Percentiles rank a stretch among this genome's conserved stretches.
Conservation (phyloP, 495 filamentous ascomycete species). For the Hypoxylon fuscum region DNA sequence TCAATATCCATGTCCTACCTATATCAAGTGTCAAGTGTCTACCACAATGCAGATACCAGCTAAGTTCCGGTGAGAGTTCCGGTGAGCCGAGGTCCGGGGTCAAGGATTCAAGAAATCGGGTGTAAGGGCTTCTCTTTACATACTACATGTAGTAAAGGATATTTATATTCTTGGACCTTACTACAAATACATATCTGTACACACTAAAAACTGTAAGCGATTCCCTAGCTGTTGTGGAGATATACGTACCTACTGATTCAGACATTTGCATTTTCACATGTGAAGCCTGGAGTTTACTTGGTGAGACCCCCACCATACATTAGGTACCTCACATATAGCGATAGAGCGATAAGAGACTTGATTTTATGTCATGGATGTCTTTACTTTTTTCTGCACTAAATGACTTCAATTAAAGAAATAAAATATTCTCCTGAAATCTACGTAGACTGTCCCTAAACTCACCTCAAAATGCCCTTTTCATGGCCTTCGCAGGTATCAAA, state of each 20-base stretch:
- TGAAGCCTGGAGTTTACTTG: not conserved
- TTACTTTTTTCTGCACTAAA: not conserved
- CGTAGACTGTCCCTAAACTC: not conserved
- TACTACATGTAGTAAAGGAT: no score
- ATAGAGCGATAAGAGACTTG: not conserved
- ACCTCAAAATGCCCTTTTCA: no score
- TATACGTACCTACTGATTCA: slow-evolving; percentile 13
- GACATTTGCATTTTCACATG: slow-evolving; percentile 25
- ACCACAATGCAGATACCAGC: not conserved
- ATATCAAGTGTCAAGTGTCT: not conserved
- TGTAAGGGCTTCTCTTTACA: slow-evolving; percentile 3
- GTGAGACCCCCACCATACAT: not conserved
- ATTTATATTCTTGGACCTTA: no score
- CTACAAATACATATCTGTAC: no score
- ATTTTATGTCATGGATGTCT: not conserved
- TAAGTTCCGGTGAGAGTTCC: no score
- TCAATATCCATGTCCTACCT: not conserved
- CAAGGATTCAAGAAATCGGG: slow-evolving; percentile 6
- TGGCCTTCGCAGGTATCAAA: not conserved
- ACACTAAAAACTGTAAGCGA: no score
- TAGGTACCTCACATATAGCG: no score
- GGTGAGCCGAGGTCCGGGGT: slow-evolving; percentile 23
- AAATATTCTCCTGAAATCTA: not conserved
- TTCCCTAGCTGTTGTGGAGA: slow-evolving; percentile 5
- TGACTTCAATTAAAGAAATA: not conserved